phyloP scores from a whole-genome alignment of 1,284 basidiomycete species.

The Ceratobasidium sp. region DNA sequence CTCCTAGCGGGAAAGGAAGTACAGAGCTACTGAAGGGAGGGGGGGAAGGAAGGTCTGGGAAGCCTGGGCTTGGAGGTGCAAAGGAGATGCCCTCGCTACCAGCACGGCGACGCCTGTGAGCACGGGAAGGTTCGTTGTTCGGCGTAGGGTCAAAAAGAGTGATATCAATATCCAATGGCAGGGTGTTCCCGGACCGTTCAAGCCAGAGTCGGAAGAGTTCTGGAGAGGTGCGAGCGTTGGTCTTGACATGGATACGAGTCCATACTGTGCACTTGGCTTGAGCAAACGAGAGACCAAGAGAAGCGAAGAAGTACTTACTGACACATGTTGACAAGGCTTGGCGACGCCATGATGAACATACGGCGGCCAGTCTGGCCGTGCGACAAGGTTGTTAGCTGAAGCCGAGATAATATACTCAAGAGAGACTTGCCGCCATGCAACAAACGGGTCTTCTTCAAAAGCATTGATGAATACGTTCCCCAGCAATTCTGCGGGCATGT shows the following conservation, averaged over 20 bases:
- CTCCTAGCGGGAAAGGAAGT: constrained; percentile 24
- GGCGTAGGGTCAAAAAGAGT: constrained; percentile 26
- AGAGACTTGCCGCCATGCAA: constrained; percentile 29
- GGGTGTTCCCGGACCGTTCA: constrained; percentile 31
- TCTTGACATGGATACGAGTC: constrained; percentile 30
- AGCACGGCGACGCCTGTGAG: constrained; percentile 8
- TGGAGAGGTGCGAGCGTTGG: constrained; percentile 15
- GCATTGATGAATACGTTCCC: constrained; percentile 31
- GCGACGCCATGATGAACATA: constrained; percentile 34
- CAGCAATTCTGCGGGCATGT: constrained; percentile 29
- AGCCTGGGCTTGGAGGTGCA: constrained; percentile 29
- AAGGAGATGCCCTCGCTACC: constrained; percentile 25
- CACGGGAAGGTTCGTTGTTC: background rate
- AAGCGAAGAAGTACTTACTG: constrained; percentile 20
- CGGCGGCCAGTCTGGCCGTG: background rate
- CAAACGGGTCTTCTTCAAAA: constrained; percentile 26
- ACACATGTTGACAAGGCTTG: constrained; percentile 32
- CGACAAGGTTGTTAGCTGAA: background rate
- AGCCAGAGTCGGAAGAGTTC: constrained; percentile 37
- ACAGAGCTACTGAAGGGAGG: constrained; percentile 21
- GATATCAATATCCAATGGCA: constrained; percentile 32
- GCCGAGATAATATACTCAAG: background rate
- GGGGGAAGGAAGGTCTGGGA: constrained; percentile 27
- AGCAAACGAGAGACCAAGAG: constrained; percentile 7
- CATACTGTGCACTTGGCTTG: constrained; percentile 10